phyloP scores from a whole-genome alignment of 2,329 filamentous ascomycete species.

The Venturia asperata region DNA sequence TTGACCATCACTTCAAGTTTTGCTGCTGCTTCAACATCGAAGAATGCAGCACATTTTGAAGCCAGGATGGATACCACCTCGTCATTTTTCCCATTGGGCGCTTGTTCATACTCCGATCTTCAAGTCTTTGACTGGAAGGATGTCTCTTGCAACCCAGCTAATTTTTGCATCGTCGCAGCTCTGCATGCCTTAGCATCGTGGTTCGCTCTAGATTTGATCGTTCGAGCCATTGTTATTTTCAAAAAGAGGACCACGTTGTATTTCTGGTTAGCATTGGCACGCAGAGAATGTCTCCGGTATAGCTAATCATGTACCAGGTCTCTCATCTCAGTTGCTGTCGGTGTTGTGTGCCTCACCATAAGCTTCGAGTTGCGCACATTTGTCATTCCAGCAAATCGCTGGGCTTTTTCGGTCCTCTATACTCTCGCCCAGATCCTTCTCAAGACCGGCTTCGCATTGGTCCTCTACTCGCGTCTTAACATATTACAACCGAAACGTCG shows the following conservation, averaged over 20 bases:
- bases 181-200: background rate
- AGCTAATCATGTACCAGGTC: background rate
- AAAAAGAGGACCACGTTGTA: background rate
- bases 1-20: background rate
- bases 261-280: background rate
- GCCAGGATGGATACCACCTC: background rate
- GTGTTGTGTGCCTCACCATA: background rate
- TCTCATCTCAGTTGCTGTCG: constrained; percentile 2
- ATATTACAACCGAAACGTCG: background rate
- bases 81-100: background rate
- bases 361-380: background rate
- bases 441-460: background rate
- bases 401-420: background rate
- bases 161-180: background rate
- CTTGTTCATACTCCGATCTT: background rate
- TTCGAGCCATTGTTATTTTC: background rate
- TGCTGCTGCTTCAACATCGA: background rate
- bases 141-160: background rate
- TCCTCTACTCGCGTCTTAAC: constrained; percentile 9
- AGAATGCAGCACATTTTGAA: background rate
- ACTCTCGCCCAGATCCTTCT: constrained; percentile 1
- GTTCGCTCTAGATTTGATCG: background rate
- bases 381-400: background rate
- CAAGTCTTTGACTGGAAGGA: background rate
- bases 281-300: background rate